A percentile compares a stretch with the other conserved stretches of the same genome.
phyloP scores from a whole-genome alignment of 164 flowering plant genomes.

The Aristolochia californica region DNA sequence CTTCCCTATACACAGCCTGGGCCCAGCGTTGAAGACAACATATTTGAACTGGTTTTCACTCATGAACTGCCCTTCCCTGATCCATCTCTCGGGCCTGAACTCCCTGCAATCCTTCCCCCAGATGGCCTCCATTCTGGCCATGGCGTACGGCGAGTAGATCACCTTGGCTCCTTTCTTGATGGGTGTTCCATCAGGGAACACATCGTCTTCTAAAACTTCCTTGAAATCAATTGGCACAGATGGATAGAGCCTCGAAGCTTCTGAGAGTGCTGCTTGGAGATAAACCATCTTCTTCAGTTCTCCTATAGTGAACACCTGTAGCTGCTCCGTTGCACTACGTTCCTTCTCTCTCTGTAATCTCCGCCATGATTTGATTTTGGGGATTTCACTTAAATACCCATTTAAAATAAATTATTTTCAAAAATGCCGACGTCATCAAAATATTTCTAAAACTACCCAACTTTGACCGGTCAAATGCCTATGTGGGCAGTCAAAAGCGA shows the following conservation, averaged over 20 bases:
- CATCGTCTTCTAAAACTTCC: constrained; percentile 42
- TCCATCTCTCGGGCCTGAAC: constrained; percentile 61
- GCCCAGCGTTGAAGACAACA: constrained; percentile 46
- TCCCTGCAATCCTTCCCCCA: constrained; percentile 60
- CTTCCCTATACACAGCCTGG: constrained; percentile 52
- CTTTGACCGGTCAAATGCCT: too few relatives aligned
- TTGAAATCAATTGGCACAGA: constrained; percentile 52
- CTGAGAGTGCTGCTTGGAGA: constrained; percentile 55
- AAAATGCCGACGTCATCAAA: too few relatives aligned
- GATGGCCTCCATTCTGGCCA: constrained; percentile 35
- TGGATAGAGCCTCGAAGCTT: constrained; percentile 52
- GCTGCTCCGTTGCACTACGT: too few relatives aligned
- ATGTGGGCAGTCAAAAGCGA: too few relatives aligned
- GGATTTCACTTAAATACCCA: too few relatives aligned
- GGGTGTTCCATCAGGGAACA: constrained; percentile 39
- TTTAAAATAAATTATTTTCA: too few relatives aligned
- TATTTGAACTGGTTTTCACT: constrained; percentile 39
- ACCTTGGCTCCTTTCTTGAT: constrained; percentile 36
- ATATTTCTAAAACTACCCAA: too few relatives aligned
- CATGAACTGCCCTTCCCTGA: constrained; percentile 31
- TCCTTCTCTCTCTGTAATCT: too few relatives aligned
- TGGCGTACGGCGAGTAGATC: constrained; percentile 27
- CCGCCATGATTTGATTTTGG: too few relatives aligned
- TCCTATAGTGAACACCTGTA: constrained; percentile 23
- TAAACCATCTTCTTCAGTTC: constrained; percentile 54